Percentiles rank a stretch among this genome's conserved stretches.
Conservation (phyloP, 2,329 filamentous ascomycete species). For the Talaromyces albobiverticillius region DNA sequence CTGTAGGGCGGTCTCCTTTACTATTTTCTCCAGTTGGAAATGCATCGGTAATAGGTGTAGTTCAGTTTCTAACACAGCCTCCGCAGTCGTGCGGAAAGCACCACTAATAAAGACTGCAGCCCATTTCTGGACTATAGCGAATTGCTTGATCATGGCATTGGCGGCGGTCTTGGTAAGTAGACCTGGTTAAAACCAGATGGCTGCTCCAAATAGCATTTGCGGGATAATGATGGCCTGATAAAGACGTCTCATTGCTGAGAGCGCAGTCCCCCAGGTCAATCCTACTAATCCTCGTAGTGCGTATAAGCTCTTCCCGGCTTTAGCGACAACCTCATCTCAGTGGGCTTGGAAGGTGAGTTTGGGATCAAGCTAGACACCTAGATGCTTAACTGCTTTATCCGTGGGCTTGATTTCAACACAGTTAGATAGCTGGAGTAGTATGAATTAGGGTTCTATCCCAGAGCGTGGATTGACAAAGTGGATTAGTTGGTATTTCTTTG, state of each 20-base stretch:
- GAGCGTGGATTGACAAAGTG: constrained; percentile 4
- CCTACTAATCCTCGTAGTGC: neutral
- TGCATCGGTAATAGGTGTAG: neutral
- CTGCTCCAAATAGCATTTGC: neutral
- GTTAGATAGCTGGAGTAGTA: neutral
- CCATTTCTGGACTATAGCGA: neutral
- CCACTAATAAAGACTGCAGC: neutral
- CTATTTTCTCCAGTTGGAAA: neutral
- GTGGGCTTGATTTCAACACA: neutral
- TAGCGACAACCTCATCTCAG: neutral
- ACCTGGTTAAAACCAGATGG: neutral
- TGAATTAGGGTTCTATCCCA: neutral
- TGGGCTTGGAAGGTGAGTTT: neutral
- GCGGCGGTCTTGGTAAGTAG: neutral
- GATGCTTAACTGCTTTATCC: neutral
- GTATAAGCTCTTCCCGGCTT: neutral
- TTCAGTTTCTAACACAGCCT: neutral
- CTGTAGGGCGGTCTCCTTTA: neutral
- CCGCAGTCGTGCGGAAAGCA: neutral
- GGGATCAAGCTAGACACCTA: neutral
- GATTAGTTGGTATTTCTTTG: constrained; percentile 12
- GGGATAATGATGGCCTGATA: neutral
- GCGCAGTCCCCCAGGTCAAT: neutral
- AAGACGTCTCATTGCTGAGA: neutral
- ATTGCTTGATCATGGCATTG: neutral